Base-by-base conservation (phyloP, 129 eudicot genomes). In the Scalesia atractyloides region DNA sequence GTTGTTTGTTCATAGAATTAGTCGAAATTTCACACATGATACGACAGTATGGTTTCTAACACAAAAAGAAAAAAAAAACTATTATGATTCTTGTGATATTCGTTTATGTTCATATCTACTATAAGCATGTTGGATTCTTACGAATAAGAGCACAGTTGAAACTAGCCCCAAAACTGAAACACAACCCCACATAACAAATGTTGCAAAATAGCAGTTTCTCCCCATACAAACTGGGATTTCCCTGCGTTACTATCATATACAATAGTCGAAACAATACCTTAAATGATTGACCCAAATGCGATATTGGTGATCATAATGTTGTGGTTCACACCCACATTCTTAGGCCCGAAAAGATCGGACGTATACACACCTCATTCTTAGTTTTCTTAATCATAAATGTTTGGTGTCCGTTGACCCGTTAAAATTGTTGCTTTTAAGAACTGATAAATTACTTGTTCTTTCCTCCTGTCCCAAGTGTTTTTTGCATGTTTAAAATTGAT, bases 281-380 rank as follows among this genome's bases (percentile, higher is more conserved):
- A 89, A 30, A 86, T 34, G 39, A 89, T 84, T 19, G 98, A 93
- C 7, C 98, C 96, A 0, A 88, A 26, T 7, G 98, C 96, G 75
- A 92, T 92, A 70, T 92, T 92, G 41, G 98, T 89, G 63, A 92
- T 89, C 58, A 92, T 88, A 74, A 93, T 81, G 85, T 93, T 93
- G 71, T 93, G 98, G 84, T 93, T 93, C 22, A 93, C 95, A 8
- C 95, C 98, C 1, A 89, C 80, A 37, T 83, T 87, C 7, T 67
- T 79, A 0, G 96, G 90, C 15, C 98, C 98, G 17, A 93, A 92
- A 34, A 93, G 95, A 81, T 93, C 96, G 0, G 98, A 93, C 50
- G 98, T 89, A n/a, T n/a, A n/a, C n/a, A n/a, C n/a, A n/a, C n/a
- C n/a, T n/a, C n/a, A n/a, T n/a, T n/a, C n/a, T n/a, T n/a, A n/a